These are phyloP conservation scores for Neurospora tetrasperma DNA, from an alignment of 495 filamentous ascomycete genomes.

Conservation along the genomic window DNA sequence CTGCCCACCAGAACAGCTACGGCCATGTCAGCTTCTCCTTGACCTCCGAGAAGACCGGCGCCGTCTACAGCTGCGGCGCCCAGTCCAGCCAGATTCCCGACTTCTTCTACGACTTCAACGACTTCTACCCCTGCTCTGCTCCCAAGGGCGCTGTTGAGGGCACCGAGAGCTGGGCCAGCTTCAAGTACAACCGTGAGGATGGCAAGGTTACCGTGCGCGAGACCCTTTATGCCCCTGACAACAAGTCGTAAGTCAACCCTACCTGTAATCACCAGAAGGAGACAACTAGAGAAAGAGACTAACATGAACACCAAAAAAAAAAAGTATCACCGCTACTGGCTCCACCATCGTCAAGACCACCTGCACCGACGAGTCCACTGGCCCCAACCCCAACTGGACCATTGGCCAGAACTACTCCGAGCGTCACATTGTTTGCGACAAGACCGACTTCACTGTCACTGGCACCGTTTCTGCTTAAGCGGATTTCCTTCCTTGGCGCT, in stretches of 20 bases:
- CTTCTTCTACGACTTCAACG: conserved; percentile 28
- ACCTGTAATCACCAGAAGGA: too few species aligned
- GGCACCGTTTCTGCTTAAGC: conserved; percentile 23
- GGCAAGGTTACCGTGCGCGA: too few species aligned
- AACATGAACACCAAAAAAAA: conserved; percentile 11
- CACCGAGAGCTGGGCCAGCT: conserved; percentile 12
- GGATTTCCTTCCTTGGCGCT: not conserved
- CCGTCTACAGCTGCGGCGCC: conserved; percentile 21
- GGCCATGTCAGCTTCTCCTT: conserved; percentile 24
- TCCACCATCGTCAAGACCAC: conserved; percentile 20
- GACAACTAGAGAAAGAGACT: not conserved
- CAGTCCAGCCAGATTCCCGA: conserved; percentile 19
- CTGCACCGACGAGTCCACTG: conserved; percentile 26
- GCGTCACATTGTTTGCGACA: conserved; percentile 24
- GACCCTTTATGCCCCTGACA: too few species aligned
- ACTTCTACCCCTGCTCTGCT: conserved; percentile 19
- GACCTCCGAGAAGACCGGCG: conserved; percentile 16
- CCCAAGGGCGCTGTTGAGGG: not conserved
- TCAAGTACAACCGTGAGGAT: conserved; percentile 19
- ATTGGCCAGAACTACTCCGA: conserved; percentile 29
- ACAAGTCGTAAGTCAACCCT: too few species aligned
- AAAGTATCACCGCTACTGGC: conserved; percentile 26
- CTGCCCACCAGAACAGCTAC: conserved; percentile 7
- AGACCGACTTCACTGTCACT: conserved; percentile 19
- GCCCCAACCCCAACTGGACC: conserved; percentile 30